Evolutionary conservation across 257 asterid genomes (phyloP).

Genomic region (Solanum gandarillasii): DNA sequence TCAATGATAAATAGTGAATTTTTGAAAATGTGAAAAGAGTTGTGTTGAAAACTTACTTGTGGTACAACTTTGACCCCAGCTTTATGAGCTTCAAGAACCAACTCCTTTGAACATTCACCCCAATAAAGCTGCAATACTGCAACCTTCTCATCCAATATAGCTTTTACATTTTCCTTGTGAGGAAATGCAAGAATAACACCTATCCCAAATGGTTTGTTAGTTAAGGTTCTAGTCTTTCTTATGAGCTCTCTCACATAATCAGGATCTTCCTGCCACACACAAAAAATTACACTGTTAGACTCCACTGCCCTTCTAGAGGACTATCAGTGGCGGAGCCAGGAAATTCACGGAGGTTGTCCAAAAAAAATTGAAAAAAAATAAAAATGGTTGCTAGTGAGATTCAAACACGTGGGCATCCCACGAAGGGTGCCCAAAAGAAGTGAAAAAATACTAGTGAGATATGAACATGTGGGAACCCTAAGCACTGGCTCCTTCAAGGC

Average conservation of each 20-base stretch:
- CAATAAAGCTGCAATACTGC: slow-evolving; percentile 77
- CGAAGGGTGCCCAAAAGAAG: too few relatives aligned
- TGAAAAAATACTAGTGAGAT: too few relatives aligned
- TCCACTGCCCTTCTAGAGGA: background rate
- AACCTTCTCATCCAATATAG: slow-evolving; percentile 73
- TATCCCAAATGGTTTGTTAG: slow-evolving; percentile 83
- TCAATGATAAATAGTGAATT: background rate
- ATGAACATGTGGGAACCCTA: too few relatives aligned
- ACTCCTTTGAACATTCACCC: slow-evolving; percentile 66
- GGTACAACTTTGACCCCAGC: slow-evolving; percentile 76
- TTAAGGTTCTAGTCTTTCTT: slow-evolving; percentile 61
- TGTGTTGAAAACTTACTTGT: slow-evolving; percentile 41
- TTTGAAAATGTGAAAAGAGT: background rate
- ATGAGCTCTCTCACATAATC: slow-evolving; percentile 53
- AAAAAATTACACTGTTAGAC: background rate
- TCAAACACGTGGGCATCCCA: too few relatives aligned
- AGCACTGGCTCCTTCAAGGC: too few relatives aligned
- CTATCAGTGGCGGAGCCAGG: too few relatives aligned
- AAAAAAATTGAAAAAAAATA: too few relatives aligned
- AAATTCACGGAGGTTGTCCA: too few relatives aligned
- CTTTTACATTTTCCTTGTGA: slow-evolving; percentile 66
- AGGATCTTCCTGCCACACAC: slow-evolving; percentile 65
- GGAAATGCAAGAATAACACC: slow-evolving; percentile 85
- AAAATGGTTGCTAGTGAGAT: too few relatives aligned
- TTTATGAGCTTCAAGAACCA: slow-evolving; percentile 63